Percentiles rank a stretch among this genome's conserved stretches.
Conservation (phyloP, 495 filamentous ascomycete genomes). For the Podospora pseudocomata region DNA sequence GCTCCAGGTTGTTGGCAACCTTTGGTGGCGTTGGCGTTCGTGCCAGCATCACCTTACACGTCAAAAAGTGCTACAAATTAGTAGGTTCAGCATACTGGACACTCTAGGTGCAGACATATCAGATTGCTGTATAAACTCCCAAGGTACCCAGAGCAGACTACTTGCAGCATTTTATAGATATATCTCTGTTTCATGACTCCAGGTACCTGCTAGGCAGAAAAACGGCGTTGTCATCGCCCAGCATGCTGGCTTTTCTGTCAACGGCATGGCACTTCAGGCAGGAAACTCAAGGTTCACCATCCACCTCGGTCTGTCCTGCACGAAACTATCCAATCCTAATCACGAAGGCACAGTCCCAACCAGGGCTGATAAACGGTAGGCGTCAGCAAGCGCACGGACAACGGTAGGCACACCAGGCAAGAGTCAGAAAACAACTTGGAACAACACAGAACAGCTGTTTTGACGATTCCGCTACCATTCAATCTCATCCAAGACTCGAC, state of each 20-base stretch:
- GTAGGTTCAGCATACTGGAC: not conserved
- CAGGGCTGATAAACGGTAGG: not conserved
- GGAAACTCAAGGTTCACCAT: not conserved
- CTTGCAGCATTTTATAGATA: too few species aligned
- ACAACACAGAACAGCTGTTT: not conserved
- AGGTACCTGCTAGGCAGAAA: too few species aligned
- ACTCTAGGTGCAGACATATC: too few species aligned
- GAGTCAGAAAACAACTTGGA: too few species aligned
- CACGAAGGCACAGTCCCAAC: not conserved
- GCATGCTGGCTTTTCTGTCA: not conserved
- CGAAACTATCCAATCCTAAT: not conserved
- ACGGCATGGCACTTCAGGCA: conserved; percentile 5
- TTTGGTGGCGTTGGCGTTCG: not conserved
- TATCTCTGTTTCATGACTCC: too few species aligned
- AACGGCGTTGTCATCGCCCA: too few species aligned
- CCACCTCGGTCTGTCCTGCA: not conserved
- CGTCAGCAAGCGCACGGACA: conserved; percentile 12
- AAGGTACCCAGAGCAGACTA: too few species aligned
- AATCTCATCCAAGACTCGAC: not conserved
- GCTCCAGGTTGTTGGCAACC: not conserved
- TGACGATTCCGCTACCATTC: not conserved
- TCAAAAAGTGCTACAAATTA: not conserved
- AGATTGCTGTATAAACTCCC: too few species aligned
- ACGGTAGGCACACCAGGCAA: too few species aligned
- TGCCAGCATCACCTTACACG: not conserved